Conservation (phyloP, 805 yeast species). For the Brettanomyces nanus region DNA sequence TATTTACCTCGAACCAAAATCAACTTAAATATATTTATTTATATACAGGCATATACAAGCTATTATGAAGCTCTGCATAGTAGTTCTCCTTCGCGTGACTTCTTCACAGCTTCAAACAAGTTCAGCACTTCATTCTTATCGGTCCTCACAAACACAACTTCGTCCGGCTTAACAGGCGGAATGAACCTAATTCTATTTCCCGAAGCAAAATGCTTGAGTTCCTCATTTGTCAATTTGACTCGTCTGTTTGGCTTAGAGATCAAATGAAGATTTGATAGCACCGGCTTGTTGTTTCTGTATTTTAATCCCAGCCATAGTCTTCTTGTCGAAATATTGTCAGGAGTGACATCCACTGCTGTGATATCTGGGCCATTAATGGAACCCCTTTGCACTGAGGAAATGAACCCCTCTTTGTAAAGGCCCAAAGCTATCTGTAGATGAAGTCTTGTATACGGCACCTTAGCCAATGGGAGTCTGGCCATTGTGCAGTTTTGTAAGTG, state of each 20-base stretch:
- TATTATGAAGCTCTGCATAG: conserved; percentile 56
- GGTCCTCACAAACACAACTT: conserved; percentile 60
- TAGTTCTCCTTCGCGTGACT: conserved; percentile 65
- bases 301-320: conserved; percentile 89
- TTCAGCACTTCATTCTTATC: conserved; percentile 51
- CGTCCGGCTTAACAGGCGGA: conserved; percentile 83
- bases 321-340: conserved; percentile 78
- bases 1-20: no score
- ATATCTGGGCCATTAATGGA: conserved; percentile 78
- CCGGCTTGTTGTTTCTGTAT: conserved; percentile 74
- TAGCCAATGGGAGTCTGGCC: conserved; percentile 64
- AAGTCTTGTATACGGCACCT: conserved; percentile 74
- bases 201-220: conserved; percentile 62
- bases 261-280: conserved; percentile 60
- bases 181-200: conserved; percentile 72
- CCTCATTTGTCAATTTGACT: conserved; percentile 53
- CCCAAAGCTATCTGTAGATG: conserved; percentile 80
- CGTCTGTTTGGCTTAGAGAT: conserved; percentile 82
- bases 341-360: conserved; percentile 67
- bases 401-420: conserved; percentile 84
- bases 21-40: no score
- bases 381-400: conserved; percentile 79
- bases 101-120: conserved; percentile 78
- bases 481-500: conserved; percentile 84
- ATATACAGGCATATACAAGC: no score